Conservation (phyloP, 345 rosid species). For the Eucalyptus curtisii region DNA sequence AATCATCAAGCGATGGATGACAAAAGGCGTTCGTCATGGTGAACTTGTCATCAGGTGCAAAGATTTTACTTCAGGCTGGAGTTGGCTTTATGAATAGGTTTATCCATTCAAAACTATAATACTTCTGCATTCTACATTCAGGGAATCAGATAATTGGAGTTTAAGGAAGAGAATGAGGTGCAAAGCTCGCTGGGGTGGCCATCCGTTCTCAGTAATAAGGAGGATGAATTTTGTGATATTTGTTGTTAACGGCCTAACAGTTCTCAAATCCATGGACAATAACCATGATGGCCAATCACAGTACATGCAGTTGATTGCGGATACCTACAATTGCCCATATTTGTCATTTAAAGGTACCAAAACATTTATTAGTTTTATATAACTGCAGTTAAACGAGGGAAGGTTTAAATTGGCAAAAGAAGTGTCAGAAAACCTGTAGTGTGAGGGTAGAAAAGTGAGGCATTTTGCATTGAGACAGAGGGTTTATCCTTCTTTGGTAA, state of each 20-base stretch:
- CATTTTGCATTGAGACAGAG: not conserved
- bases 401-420: not conserved
- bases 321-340: conserved; percentile 38
- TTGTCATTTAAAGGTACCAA: conserved; percentile 58
- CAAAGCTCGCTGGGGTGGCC: conserved; percentile 13
- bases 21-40: conserved; percentile 48
- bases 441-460: not conserved
- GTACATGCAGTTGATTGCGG: conserved; percentile 19
- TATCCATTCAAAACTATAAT: not conserved
- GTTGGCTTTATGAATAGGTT: not conserved
- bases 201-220: conserved; percentile 10
- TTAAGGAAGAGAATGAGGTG: conserved; percentile 27
- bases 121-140: conserved; percentile 10
- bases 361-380: not conserved
- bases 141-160: conserved; percentile 40
- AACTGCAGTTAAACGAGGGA: not conserved
- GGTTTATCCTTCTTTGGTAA: not conserved
- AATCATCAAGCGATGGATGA: conserved; percentile 52
- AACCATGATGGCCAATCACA: not conserved
- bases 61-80: not conserved
- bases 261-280: conserved; percentile 42
- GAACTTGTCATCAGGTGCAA: conserved; percentile 46
- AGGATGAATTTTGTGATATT: conserved; percentile 59
- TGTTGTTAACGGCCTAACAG: conserved; percentile 45
- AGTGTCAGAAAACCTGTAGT: not conserved